Evolutionary conservation across 441 rosid genomes (phyloP).

Genomic region (Omphalea diandra): DNA sequence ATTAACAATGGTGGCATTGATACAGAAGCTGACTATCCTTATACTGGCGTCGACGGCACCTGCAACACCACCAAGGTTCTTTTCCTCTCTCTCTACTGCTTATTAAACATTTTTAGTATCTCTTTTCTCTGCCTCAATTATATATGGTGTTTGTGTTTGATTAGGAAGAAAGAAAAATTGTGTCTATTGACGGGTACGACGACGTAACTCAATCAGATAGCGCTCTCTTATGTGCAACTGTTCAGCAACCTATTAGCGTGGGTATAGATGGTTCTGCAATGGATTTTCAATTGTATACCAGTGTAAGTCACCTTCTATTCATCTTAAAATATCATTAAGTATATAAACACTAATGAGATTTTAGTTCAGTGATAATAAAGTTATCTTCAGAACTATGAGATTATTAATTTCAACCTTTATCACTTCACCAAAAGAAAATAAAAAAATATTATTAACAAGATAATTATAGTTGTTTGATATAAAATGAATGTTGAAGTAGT

Average conservation of each 20-base stretch:
- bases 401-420: too few species aligned
- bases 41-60: constrained; percentile 46
- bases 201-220: constrained; percentile 62
- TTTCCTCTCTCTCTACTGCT: not conserved
- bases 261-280: constrained; percentile 62
- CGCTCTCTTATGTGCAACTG: constrained; percentile 55
- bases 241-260: constrained; percentile 73
- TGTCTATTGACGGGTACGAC: constrained; percentile 55
- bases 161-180: constrained; percentile 48
- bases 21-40: constrained; percentile 53
- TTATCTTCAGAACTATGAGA: too few species aligned
- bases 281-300: constrained; percentile 66
- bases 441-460: too few species aligned
- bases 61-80: constrained; percentile 60
- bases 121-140: too few species aligned
- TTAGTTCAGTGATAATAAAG: too few species aligned
- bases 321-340: not conserved
- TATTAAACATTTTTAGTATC: not conserved
- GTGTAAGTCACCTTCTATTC: constrained; percentile 41
- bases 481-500: too few species aligned
- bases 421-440: too few species aligned
- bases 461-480: too few species aligned
- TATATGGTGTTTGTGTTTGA: constrained; percentile 8
- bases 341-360: too few species aligned
- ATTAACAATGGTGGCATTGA: constrained; percentile 61